Evolutionary conservation across 768 basidiomycete species (phyloP).

Genomic region (Floccularia luteovirens): DNA sequence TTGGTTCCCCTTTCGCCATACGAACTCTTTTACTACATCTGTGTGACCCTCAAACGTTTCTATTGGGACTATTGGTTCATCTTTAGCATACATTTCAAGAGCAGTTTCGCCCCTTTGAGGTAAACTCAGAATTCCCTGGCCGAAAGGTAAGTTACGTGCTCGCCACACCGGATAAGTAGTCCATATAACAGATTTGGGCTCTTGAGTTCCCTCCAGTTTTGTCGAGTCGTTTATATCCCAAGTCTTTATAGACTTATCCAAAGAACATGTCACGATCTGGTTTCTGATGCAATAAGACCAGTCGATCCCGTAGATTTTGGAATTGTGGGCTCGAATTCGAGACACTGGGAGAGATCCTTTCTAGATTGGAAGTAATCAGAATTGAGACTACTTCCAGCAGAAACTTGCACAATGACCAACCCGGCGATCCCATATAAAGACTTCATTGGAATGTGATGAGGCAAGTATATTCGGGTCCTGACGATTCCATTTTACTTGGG

Average conservation of each 20-base stretch:
- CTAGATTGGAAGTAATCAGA: conserved; percentile 26
- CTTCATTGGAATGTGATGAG: conserved; percentile 80
- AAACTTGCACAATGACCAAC: conserved; percentile 32
- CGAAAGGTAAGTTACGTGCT: conserved; percentile 88
- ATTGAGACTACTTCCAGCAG: not conserved
- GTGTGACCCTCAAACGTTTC: conserved; percentile 82
- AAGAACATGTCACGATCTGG: conserved; percentile 88
- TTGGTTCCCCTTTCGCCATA: conserved; percentile 73
- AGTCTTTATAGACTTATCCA: conserved; percentile 89
- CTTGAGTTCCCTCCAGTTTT: conserved; percentile 7
- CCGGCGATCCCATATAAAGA: conserved; percentile 91
- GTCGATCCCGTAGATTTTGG: conserved; percentile 96
- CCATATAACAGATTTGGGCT: conserved; percentile 46
- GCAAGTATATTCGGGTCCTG: conserved; percentile 83
- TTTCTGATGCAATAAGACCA: conserved; percentile 76
- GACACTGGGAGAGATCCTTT: conserved; percentile 84
- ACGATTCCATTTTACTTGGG: conserved; percentile 97
- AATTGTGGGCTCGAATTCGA: conserved; percentile 72
- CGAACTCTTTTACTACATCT: conserved; percentile 96
- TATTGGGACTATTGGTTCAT: conserved; percentile 37
- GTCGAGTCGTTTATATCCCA: conserved; percentile 51
- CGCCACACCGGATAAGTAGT: conserved; percentile 94
- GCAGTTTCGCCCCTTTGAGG: conserved; percentile 83
- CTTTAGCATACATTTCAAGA: conserved; percentile 74
- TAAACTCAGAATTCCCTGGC: conserved; percentile 77